Evolutionary conservation across 2,329 filamentous ascomycete genomes (phyloP).

Genomic region (Xylariaceae sp.): DNA sequence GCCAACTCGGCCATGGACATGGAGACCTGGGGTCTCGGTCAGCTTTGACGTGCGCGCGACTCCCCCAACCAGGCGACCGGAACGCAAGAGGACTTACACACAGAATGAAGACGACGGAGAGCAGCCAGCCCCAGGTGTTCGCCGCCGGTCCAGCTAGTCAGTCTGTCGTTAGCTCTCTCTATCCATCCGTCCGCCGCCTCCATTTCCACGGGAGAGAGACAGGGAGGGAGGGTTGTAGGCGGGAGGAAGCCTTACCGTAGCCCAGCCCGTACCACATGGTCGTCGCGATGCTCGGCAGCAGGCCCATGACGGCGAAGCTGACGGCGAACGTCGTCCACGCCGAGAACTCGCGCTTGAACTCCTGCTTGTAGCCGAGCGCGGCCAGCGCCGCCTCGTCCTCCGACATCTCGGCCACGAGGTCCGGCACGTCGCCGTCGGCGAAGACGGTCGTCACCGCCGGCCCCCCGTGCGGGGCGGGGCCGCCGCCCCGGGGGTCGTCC

Average conservation of each 20-base stretch:
- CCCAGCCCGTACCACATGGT: conserved; percentile 64
- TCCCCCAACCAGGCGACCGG: too few relatives aligned
- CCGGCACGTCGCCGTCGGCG: conserved; percentile 18
- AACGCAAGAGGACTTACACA: too few relatives aligned
- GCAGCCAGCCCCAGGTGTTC: conserved; percentile 71
- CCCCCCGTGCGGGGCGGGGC: conserved; percentile 3
- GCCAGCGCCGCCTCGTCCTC: conserved; percentile 54
- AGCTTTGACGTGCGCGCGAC: too few relatives aligned
- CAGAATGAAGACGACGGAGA: conserved; percentile 66
- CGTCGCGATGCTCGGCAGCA: conserved; percentile 64
- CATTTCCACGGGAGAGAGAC: too few relatives aligned
- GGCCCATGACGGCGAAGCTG: conserved; percentile 63
- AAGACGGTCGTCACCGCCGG: conserved; percentile 23
- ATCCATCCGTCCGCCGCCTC: too few relatives aligned
- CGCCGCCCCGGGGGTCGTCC: not conserved
- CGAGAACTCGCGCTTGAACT: conserved; percentile 58
- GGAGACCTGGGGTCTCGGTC: conserved; percentile 38
- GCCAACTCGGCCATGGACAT: conserved; percentile 65
- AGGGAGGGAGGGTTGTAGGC: too few relatives aligned
- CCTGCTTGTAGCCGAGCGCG: conserved; percentile 49
- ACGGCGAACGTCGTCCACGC: conserved; percentile 70
- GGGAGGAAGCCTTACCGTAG: conserved; percentile 20
- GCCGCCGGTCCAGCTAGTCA: conserved; percentile 32
- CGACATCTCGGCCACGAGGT: conserved; percentile 22
- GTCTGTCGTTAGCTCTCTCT: not conserved